Evolutionary conservation across 768 basidiomycete genomes (phyloP).

Genomic region (Boletus rufocinnamomeus): DNA sequence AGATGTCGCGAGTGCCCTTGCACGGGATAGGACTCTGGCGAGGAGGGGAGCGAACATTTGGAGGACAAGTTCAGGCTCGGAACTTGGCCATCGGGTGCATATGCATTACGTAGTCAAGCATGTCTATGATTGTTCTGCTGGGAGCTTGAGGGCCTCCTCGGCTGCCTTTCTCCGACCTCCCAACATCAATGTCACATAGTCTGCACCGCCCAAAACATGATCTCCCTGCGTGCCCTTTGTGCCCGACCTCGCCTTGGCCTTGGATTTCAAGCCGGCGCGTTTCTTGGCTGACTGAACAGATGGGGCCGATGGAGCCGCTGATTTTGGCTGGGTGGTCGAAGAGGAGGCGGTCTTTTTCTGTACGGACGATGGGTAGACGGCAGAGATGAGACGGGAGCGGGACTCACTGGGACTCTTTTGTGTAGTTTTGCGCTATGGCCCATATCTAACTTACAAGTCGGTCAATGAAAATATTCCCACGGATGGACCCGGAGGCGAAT

Average conservation of each 20-base stretch:
- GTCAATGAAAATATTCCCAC: constrained; percentile 34
- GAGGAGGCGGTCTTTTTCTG: constrained; percentile 30
- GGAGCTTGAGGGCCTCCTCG: constrained; percentile 67
- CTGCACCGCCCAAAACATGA: constrained; percentile 67
- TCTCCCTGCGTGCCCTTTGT: constrained; percentile 26
- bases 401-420: constrained; percentile 36
- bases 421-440: constrained; percentile 39
- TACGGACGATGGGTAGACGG: not conserved
- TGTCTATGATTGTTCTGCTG: constrained; percentile 22
- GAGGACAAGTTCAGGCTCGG: constrained; percentile 16
- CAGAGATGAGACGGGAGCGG: not conserved
- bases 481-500: constrained; percentile 26
- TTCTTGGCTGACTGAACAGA: constrained; percentile 30
- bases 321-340: constrained; percentile 9
- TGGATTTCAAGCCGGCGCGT: constrained; percentile 31
- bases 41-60: constrained; percentile 19
- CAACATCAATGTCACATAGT: constrained; percentile 73
- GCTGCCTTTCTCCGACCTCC: constrained; percentile 68
- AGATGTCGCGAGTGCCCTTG: constrained; percentile 20
- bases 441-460: constrained; percentile 30
- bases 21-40: not conserved
- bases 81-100: constrained; percentile 18
- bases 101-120: constrained; percentile 14
- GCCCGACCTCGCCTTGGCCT: constrained; percentile 17
- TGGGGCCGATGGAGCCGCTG: not conserved